Percentiles rank a stretch among this genome's conserved stretches.
phyloP scores from a whole-genome alignment of 192 early-diverging fungal genomes.

The Umbelopsis isabellina region DNA sequence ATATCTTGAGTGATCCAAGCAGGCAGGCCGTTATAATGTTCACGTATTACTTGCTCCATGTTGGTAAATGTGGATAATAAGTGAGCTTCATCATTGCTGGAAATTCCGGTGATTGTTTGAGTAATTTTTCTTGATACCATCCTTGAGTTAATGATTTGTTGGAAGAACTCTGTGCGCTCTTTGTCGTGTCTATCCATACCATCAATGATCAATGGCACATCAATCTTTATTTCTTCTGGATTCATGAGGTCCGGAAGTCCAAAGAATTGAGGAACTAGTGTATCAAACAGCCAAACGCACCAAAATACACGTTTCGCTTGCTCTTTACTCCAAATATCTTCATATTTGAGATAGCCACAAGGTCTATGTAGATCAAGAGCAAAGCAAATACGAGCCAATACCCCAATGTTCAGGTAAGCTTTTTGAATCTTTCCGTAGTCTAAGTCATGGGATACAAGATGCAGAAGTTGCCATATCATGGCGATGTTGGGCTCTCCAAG shows the following conservation, averaged over 20 bases:
- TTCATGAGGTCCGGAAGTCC: conserved; percentile 13
- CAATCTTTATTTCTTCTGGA: conserved; percentile 25
- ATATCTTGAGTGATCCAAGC: background rate
- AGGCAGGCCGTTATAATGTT: background rate
- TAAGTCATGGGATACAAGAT: conserved; percentile 30
- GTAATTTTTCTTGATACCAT: background rate
- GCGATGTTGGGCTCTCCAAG: background rate
- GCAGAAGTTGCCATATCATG: conserved; percentile 20
- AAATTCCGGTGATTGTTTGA: background rate
- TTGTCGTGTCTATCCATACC: background rate
- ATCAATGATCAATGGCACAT: conserved; percentile 15
- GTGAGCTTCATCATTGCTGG: background rate
- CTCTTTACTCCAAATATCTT: conserved; percentile 21
- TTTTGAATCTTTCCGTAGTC: conserved; percentile 26
- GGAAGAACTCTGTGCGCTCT: background rate
- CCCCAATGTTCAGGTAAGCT: conserved; percentile 29
- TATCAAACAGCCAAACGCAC: conserved; percentile 35
- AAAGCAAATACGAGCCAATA: conserved; percentile 35
- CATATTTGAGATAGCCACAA: conserved; percentile 26
- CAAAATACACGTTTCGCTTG: conserved; percentile 36
- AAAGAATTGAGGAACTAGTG: conserved; percentile 31
- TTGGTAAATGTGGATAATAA: background rate
- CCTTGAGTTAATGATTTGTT: background rate
- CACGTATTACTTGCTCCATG: background rate
- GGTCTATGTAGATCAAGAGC: conserved; percentile 30